Evolutionary conservation across 1,284 basidiomycete species (phyloP), one percentile per base, ranked within the genome.

Genomic region (Pisolithus thermaeus): DNA sequence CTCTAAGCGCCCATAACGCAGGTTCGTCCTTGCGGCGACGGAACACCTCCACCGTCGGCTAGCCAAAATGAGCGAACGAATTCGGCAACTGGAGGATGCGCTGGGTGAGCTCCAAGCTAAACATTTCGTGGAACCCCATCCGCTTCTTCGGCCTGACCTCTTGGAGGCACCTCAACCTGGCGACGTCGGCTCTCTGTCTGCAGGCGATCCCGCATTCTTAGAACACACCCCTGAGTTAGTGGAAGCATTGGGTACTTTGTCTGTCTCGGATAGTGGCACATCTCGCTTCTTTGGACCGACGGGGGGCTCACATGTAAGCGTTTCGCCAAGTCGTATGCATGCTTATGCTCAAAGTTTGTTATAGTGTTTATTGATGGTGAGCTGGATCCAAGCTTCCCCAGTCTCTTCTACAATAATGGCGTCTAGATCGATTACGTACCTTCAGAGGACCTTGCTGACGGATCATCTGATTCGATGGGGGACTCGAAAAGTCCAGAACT

Each of bases 21-120:
- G 83, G 32, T 85, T 85, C 57, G 82, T 87, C 38, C 73, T 87
- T 39, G 83, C 84, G 3, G 84, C 83, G 36, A 88, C 85, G 7
- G 84, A 85, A 59, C 83, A 87, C 52, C 75, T 89, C 3, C 84
- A 87, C 66, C 74, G 75, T 36, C 78, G 80, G 51, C 83, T 87
- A 54, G 66, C 79, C 28, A 69, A 70, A 47, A 78, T 87, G 70
- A 76, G 78, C 58, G 72, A 76, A 9, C 78, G 85, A 12, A 81
- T 88, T 52, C 75, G 79, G 44, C 73, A 78, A 56, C 78, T 88
- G 2, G 85, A 88, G 66, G 82, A 83, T 46, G 85, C 83, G 0
- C 72, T 88, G 2, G 68, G 75, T 4, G 56, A 68, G 1, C 59
- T 83, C 0, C 81, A 85, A 38, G 66, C 74, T 5, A 66, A 74